phyloP scores from a whole-genome alignment of 345 rosid species.

The Citrus unshiu region DNA sequence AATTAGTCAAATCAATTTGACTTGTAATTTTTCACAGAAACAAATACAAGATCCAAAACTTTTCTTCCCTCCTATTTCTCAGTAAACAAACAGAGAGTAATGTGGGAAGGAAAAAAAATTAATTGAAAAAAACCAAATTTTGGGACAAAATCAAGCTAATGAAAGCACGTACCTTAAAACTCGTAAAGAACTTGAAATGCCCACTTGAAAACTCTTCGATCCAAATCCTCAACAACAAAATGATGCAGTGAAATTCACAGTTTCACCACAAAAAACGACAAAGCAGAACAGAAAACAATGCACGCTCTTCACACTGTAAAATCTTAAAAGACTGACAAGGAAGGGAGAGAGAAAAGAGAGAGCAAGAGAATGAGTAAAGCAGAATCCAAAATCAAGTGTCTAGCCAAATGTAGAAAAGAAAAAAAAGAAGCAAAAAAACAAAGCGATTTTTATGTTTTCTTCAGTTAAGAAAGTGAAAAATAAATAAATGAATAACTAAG shows the following conservation, averaged over 20 bases:
- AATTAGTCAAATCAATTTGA: conserved; percentile 14
- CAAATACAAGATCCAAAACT: conserved; percentile 24
- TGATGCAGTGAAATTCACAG: conserved; percentile 19
- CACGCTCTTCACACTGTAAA: conserved; percentile 10
- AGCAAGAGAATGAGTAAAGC: conserved; percentile 14
- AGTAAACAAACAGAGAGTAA: conserved; percentile 13
- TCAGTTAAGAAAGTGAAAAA: background rate
- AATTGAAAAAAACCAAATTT: background rate
- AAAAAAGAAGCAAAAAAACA: background rate
- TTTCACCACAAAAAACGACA: conserved; percentile 24
- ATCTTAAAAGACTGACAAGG: conserved; percentile 4
- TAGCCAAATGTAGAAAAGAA: conserved; percentile 11
- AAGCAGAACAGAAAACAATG: conserved; percentile 13
- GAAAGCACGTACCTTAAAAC: conserved; percentile 28
- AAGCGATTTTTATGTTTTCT: background rate
- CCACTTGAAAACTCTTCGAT: conserved; percentile 30
- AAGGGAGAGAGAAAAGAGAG: conserved; percentile 9
- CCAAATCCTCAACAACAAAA: conserved; percentile 28
- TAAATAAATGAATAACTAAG: background rate
- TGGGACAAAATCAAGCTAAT: background rate
- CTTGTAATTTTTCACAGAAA: conserved; percentile 6
- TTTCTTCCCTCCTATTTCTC: conserved; percentile 1
- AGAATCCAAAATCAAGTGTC: conserved; percentile 32
- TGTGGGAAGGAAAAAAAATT: background rate
- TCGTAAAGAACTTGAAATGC: conserved; percentile 20